Evolutionary conservation across 306 rosid genomes (phyloP).

Genomic region (Pueraria montana): DNA sequence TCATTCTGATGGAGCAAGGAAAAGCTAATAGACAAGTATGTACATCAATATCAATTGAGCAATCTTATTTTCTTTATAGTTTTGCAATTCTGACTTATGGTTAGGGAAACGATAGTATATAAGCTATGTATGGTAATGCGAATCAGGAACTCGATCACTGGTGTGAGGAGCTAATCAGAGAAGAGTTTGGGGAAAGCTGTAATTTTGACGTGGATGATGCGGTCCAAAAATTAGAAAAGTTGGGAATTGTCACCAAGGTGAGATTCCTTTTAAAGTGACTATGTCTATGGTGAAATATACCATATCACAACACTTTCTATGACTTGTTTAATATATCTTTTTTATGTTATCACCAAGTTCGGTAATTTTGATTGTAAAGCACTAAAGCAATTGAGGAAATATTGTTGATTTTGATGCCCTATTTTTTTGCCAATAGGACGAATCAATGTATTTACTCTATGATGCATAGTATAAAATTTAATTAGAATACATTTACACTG

Average conservation of each 20-base stretch:
- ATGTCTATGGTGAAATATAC: conserved; percentile 14
- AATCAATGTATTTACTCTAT: background rate
- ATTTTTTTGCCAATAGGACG: background rate
- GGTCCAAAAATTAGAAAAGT: conserved; percentile 77
- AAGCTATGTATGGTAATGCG: conserved; percentile 37
- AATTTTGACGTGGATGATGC: conserved; percentile 95
- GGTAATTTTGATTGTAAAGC: background rate
- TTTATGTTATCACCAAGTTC: background rate
- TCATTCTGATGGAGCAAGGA: conserved; percentile 89
- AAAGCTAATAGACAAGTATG: conserved; percentile 78
- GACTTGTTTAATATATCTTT: background rate
- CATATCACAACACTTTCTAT: background rate
- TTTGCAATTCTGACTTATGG: background rate
- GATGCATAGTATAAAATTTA: background rate
- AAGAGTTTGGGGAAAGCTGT: conserved; percentile 73
- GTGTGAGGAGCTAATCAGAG: conserved; percentile 85
- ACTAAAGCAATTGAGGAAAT: conserved; percentile 2
- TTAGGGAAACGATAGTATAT: conserved; percentile 30
- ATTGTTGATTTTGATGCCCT: background rate
- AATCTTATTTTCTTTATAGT: background rate
- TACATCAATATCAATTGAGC: conserved; percentile 12
- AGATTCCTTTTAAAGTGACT: conserved; percentile 40
- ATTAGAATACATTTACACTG: background rate
- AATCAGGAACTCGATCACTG: conserved; percentile 78
- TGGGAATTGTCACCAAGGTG: conserved; percentile 87